Conservation (phyloP, 495 filamentous ascomycete genomes). For the Daldinia concentrica region DNA sequence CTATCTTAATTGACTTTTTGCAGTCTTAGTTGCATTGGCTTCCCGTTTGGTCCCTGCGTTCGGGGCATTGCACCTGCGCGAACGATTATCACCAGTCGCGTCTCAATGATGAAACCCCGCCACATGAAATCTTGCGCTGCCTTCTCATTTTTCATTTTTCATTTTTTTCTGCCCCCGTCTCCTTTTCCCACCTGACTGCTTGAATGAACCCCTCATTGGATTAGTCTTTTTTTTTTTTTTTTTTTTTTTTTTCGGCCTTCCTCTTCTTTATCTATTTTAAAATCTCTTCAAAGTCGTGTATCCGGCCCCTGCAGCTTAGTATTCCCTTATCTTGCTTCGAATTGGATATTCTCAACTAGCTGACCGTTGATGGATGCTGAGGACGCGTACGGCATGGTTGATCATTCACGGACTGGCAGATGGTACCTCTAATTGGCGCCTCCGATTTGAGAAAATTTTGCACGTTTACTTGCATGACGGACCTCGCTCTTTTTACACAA, state of each 20-base stretch:
- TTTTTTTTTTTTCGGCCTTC: constrained; percentile 14
- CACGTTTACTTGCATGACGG: constrained; percentile 26
- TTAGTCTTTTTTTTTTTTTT: constrained; percentile 15
- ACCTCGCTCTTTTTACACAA: constrained; percentile 18
- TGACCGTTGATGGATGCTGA: constrained; percentile 13
- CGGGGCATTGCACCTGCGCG: constrained; percentile 17
- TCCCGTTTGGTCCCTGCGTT: constrained; percentile 39
- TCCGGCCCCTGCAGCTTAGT: constrained; percentile 28
- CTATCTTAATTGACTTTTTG: background rate
- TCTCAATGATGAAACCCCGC: constrained; percentile 42
- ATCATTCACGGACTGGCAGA: constrained; percentile 19
- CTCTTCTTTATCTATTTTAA: constrained; percentile 3
- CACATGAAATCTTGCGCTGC: constrained; percentile 32
- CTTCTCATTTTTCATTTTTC: constrained; percentile 16
- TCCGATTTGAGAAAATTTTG: constrained; percentile 25
- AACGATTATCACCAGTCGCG: constrained; percentile 29
- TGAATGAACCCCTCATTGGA: constrained; percentile 28
- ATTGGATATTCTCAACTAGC: constrained; percentile 25
- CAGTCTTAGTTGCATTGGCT: constrained; percentile 10
- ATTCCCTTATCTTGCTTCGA: constrained; percentile 21
- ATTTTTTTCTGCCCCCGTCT: constrained; percentile 1
- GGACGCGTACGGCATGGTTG: constrained; percentile 26
- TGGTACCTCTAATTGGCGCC: constrained; percentile 4
- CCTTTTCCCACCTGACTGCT: background rate
- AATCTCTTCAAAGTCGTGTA: constrained; percentile 30